phyloP scores from a whole-genome alignment of 116 monocot species.

The Trichopus zeylanicus region DNA sequence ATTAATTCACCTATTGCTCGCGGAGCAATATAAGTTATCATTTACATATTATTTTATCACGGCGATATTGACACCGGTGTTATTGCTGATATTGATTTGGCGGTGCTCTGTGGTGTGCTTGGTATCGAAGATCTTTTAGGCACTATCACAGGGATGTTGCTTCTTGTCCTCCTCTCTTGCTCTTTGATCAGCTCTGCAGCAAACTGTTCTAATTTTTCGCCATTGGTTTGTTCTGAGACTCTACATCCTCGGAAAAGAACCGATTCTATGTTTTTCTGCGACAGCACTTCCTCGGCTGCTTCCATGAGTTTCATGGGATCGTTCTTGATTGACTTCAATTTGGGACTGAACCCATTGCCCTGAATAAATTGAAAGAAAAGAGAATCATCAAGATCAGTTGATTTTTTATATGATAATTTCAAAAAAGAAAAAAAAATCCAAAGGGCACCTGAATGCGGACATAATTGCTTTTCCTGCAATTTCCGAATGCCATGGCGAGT shows the following conservation, averaged over 20 bases:
- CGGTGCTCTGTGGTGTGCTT: neutral
- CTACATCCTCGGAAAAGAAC: conserved; percentile 45
- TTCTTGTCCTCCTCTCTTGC: conserved; percentile 24
- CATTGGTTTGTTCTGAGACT: conserved; percentile 33
- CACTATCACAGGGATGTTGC: neutral
- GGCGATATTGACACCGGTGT: neutral
- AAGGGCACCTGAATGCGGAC: conserved; percentile 65
- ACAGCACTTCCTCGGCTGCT: conserved; percentile 22
- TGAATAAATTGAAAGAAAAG: too few species aligned
- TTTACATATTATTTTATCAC: too few species aligned
- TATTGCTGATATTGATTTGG: neutral
- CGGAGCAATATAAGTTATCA: too few species aligned
- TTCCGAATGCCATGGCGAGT: conserved; percentile 78
- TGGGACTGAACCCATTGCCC: neutral
- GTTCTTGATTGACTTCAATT: neutral
- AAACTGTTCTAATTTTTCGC: conserved; percentile 33
- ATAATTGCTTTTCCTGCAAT: conserved; percentile 43
- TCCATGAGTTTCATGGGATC: neutral
- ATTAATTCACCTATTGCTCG: too few species aligned
- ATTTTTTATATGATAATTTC: neutral
- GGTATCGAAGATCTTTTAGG: conserved; percentile 2
- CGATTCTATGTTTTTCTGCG: conserved; percentile 43
- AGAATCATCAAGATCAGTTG: too few species aligned
- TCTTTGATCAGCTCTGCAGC: conserved; percentile 35
- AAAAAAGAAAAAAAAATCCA: neutral